phyloP scores from a whole-genome alignment of 2,329 filamentous ascomycete species.

The Achaetomium macrosporum region DNA sequence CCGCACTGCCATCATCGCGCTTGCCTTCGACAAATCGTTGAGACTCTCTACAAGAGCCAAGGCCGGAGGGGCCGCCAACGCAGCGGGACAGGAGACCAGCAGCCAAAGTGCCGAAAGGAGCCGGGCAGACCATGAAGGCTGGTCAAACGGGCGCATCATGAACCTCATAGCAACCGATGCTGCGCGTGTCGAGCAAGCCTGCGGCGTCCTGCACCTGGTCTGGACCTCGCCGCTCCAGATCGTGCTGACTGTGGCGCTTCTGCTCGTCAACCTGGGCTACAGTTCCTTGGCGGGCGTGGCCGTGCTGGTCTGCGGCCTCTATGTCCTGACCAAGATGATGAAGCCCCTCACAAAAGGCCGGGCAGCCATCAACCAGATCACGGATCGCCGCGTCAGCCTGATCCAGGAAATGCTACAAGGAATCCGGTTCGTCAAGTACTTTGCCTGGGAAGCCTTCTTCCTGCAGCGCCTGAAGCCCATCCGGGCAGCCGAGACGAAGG shows the following conservation, averaged over 20 bases:
- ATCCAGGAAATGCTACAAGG: neutral
- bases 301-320: neutral
- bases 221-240: neutral
- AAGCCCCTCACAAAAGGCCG: neutral
- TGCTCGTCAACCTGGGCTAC: neutral
- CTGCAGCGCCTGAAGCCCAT: neutral
- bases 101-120: neutral
- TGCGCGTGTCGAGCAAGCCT: neutral
- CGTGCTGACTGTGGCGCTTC: neutral
- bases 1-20: neutral
- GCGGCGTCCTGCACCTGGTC: neutral
- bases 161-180: neutral
- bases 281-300: neutral
- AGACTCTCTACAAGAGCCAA: neutral
- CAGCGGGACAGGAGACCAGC: no score
- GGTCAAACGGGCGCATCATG: neutral
- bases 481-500: neutral
- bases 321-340: neutral
- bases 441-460: neutral
- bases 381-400: neutral
- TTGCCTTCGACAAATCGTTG: neutral
- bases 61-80: no score
- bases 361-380: neutral
- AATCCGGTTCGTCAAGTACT: neutral
- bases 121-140: neutral